A percentile compares a stretch with the other conserved stretches of the same genome.
These are phyloP conservation scores for Funneliformis mosseae DNA, from an alignment of 192 early-diverging fungal species.

Conservation along the genomic window DNA sequence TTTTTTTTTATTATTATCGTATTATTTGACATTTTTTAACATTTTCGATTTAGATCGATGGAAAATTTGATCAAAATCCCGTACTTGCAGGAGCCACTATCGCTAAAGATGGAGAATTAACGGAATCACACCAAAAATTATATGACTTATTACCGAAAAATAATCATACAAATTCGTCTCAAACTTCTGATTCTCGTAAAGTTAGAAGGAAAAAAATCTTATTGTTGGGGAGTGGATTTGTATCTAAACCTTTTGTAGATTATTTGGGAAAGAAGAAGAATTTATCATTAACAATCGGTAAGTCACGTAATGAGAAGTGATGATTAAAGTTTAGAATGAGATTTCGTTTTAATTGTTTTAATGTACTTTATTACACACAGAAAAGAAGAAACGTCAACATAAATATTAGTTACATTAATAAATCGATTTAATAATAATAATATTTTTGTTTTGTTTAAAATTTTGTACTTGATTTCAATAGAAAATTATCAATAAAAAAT, in stretches of 20 bases:
- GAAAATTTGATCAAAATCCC: conserved; percentile 63
- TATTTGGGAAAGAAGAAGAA: conserved; percentile 67
- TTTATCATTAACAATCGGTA: conserved; percentile 72
- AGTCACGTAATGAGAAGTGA: not conserved
- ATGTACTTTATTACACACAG: not conserved
- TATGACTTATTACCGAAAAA: conserved; percentile 37
- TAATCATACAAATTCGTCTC: not conserved
- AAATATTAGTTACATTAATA: not conserved
- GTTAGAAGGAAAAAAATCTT: conserved; percentile 57
- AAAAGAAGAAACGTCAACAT: not conserved
- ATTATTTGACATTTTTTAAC: conserved; percentile 11
- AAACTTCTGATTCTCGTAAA: not conserved
- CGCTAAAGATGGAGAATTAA: conserved; percentile 69
- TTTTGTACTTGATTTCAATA: too few relatives aligned
- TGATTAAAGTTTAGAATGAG: not conserved
- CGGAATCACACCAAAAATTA: conserved; percentile 54
- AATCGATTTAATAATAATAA: too few relatives aligned
- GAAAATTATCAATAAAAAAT: too few relatives aligned
- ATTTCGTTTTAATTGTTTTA: not conserved
- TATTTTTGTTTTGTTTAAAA: too few relatives aligned
- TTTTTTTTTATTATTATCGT: conserved; percentile 14
- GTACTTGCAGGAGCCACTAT: conserved; percentile 80
- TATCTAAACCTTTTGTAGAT: conserved; percentile 89
- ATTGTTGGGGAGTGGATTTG: conserved; percentile 63
- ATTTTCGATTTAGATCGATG: conserved; percentile 39